Conservation (phyloP, 2,329 filamentous ascomycete species). For the Colletotrichum navitas region DNA sequence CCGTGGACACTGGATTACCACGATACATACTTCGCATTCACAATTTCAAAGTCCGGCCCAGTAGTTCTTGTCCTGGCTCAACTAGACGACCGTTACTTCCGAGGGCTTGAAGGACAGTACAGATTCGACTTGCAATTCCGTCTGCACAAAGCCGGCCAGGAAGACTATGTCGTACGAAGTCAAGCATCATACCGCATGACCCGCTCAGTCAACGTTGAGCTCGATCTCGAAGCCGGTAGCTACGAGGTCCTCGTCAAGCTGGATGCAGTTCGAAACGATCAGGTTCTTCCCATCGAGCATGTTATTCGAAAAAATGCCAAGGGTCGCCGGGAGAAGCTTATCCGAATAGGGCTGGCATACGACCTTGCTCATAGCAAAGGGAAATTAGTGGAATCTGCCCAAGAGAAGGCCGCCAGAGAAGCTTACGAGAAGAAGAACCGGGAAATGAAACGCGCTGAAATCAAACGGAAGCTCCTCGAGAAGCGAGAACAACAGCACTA, state of each 20-base stretch:
- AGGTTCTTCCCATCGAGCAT: slow-evolving; percentile 69
- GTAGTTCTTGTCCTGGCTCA: slow-evolving; percentile 69
- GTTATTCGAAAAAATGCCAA: slow-evolving; percentile 75
- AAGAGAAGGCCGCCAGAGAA: slow-evolving; percentile 62
- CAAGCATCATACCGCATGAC: slow-evolving; percentile 71
- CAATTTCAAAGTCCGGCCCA: slow-evolving; percentile 60
- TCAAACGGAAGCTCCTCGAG: slow-evolving; percentile 57
- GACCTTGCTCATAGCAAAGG: slow-evolving; percentile 79
- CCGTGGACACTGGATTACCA: slow-evolving; percentile 69
- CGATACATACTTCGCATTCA: slow-evolving; percentile 66
- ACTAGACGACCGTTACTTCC: slow-evolving; percentile 69
- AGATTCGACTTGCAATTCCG: slow-evolving; percentile 66
- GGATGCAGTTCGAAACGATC: slow-evolving; percentile 71
- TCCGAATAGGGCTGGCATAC: slow-evolving; percentile 76
- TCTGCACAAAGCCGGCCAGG: slow-evolving; percentile 62
- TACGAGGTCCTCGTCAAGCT: slow-evolving; percentile 84
- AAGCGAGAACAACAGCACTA: slow-evolving; percentile 55
- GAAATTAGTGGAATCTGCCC: slow-evolving; percentile 60
- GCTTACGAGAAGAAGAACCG: slow-evolving; percentile 59
- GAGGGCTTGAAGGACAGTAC: slow-evolving; percentile 69
- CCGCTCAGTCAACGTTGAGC: slow-evolving; percentile 81
- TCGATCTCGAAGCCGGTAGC: slow-evolving; percentile 78
- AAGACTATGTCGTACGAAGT: slow-evolving; percentile 68
- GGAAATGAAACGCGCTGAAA: slow-evolving; percentile 52
- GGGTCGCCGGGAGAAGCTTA: slow-evolving; percentile 76